Base-by-base conservation (phyloP, 2,329 filamentous ascomycete species). In the Truncatella angustata region DNA sequence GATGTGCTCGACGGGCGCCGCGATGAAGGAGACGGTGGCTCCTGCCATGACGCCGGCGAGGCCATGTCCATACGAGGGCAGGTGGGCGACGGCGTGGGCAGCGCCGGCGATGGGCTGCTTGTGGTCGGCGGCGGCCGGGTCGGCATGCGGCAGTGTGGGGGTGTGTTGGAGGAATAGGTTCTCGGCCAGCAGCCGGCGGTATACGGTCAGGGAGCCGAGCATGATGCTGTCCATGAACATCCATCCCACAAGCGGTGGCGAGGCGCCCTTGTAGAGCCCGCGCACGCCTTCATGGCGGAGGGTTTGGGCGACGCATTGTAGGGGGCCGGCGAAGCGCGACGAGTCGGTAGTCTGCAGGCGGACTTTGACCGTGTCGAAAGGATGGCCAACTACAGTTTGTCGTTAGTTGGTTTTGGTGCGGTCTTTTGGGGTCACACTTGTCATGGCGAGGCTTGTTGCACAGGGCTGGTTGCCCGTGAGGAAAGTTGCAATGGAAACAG, bases 331-430 rank as follows among this genome's bases (percentile, higher is more conserved):
- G 78, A 99, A 99, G 61, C 89, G 91, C 2, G 84, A 70, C 44
- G 81, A 71, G 60, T 87, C 78, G 26, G 90, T 91, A 3, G 93
- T 97, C 70, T 99, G 94, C 16, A 99, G 78, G 28, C 94, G 90
- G 50, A 97, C 93, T 73, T 99, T 99, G 70, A 99, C 84, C 0
- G 94, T 97, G 72, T 99, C 94, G 74, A 99, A 97, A 21, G 90
- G 84, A 63, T 87, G 84, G 53, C 84, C 84, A 64, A 87, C 80
- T 81, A 54, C n/a, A 16, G 37, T 36, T 18, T 16, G n/a, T 10
- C 1, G 26, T 50, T 23, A 44, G 30, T 50, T 23, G 35, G 30
- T 28, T 14, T 14, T 11, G 4, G 23, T 16, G 12, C 21, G n/a
- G 18, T 40, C 10, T 28, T 26, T n/a, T n/a, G 7, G 10, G 16